These are phyloP conservation scores for Rosellinia necatrix DNA, from an alignment of 2,329 filamentous ascomycete genomes.

Conservation along the genomic window DNA sequence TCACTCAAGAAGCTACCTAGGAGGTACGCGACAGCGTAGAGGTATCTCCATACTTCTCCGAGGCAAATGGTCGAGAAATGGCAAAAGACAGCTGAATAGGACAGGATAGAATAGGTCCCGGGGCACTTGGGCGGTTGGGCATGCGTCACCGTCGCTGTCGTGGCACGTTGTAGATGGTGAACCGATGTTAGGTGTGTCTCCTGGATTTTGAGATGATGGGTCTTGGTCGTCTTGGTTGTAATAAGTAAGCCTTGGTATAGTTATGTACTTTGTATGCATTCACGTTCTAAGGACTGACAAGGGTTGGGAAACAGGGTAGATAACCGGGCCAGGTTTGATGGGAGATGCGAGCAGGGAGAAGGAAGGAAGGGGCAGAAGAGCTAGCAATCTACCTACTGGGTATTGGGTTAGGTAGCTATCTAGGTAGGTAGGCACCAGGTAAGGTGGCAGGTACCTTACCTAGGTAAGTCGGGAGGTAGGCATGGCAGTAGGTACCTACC, in stretches of 20 bases:
- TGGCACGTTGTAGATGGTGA: not conserved
- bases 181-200: no score
- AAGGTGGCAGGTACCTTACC: not conserved
- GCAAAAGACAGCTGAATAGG: not conserved
- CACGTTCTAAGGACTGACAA: no score
- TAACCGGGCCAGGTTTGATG: no score
- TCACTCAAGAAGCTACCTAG: not conserved
- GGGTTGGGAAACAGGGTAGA: no score
- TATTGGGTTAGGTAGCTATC: not conserved
- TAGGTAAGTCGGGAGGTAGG: not conserved
- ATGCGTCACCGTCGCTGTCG: constrained; percentile 10
- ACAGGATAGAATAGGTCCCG: no score
- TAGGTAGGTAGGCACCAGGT: not conserved
- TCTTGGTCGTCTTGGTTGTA: no score
- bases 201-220: no score
- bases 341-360: no score
- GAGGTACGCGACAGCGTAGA: not conserved
- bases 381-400: not conserved
- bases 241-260: no score
- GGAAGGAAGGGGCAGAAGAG: no score
- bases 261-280: no score
- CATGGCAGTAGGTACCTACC: not conserved
- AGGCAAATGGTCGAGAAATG: not conserved
- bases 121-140: no score
- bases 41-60: not conserved